Conservation (phyloP, 139 green algal species). For the Bryopsis sp. region DNA sequence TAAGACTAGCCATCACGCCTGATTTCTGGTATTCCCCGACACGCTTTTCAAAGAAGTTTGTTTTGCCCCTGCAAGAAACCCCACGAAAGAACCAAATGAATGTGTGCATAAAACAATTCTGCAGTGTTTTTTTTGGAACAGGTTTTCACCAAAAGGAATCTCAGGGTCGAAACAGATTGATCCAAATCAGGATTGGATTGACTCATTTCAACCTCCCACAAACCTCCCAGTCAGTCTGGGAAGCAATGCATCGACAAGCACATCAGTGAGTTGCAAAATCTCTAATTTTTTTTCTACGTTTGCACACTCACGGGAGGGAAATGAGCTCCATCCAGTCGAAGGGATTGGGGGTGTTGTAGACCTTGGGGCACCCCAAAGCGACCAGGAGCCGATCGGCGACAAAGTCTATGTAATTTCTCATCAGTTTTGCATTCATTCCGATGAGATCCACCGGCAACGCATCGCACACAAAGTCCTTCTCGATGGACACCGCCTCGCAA, state of each 20-base stretch:
- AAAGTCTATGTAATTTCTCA: slow-evolving; percentile 96
- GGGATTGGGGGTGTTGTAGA: slow-evolving; percentile 74
- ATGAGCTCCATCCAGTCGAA: slow-evolving; percentile 98
- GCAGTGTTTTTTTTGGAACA: no score
- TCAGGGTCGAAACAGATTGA: no score
- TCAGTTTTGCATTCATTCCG: slow-evolving; percentile 72
- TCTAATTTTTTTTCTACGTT: no score
- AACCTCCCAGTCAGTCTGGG: no score
- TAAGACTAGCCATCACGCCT: no score
- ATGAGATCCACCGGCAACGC: slow-evolving; percentile 72
- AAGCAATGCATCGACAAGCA: no score
- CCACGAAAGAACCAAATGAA: no score
- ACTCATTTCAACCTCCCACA: no score
- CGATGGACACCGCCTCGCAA: slow-evolving; percentile 82
- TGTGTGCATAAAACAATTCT: no score
- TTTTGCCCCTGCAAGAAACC: slow-evolving; percentile 79
- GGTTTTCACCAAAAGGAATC: no score
- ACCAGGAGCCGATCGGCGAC: slow-evolving; percentile 91
- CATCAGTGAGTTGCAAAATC: no score
- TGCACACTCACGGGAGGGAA: slow-evolving; percentile 64
- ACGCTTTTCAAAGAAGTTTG: slow-evolving; percentile 96
- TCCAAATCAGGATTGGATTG: no score
- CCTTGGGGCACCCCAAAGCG: slow-evolving; percentile 68
- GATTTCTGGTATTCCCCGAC: slow-evolving; percentile 94
- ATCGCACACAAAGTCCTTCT: slow-evolving; percentile 92